A percentile compares a stretch with the other conserved stretches of the same genome.
phyloP scores from a whole-genome alignment of 2,329 filamentous ascomycete genomes.

The Drechslerella stenobrocha region DNA sequence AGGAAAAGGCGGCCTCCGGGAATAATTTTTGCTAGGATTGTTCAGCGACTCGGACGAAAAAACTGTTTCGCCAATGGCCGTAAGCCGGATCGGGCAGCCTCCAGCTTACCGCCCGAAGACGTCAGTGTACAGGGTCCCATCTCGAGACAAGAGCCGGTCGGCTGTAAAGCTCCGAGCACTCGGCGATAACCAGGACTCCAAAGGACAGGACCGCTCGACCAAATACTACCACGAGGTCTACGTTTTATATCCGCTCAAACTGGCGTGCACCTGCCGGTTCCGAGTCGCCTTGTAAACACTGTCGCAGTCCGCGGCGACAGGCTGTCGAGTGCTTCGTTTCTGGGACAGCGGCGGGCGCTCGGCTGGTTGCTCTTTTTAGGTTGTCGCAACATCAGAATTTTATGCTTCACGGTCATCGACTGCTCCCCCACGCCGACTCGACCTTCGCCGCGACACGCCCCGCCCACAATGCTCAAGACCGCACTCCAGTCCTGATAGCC shows the following conservation, averaged over 20 bases:
- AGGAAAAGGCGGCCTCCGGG: constrained; percentile 7
- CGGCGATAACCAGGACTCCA: too few species aligned
- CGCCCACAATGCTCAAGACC: not conserved
- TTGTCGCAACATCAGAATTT: not conserved
- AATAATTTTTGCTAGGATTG: constrained; percentile 25
- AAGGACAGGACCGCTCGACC: too few species aligned
- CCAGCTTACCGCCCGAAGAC: constrained; percentile 4
- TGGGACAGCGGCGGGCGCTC: too few species aligned
- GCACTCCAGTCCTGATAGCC: not conserved
- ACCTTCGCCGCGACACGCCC: not conserved
- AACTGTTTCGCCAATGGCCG: too few species aligned
- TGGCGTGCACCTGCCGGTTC: too few species aligned
- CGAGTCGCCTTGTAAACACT: too few species aligned
- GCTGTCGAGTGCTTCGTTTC: too few species aligned
- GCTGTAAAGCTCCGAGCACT: not conserved
- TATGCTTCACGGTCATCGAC: not conserved
- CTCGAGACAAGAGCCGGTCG: constrained; percentile 8
- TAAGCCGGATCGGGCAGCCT: constrained; percentile 31
- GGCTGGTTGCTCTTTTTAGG: too few species aligned
- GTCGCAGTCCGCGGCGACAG: too few species aligned
- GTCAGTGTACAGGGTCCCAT: constrained; percentile 9
- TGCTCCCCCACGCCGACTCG: not conserved
- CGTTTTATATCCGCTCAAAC: too few species aligned
- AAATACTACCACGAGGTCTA: too few species aligned
- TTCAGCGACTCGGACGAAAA: constrained; percentile 18